These are phyloP conservation scores for Solanum hybrid DNA, from an alignment of 305 asterid species.

Conservation along the genomic window DNA sequence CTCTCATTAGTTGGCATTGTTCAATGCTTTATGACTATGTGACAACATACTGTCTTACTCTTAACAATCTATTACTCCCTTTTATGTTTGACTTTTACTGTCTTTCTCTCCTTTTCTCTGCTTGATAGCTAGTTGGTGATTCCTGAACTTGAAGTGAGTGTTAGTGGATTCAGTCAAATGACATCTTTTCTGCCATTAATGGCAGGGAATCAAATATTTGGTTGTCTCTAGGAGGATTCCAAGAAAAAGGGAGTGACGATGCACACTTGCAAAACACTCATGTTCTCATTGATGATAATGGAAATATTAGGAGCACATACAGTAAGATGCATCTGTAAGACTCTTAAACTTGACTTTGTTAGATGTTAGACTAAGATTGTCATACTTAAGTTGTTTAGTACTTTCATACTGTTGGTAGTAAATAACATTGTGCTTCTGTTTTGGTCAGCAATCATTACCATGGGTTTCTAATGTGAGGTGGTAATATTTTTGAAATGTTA, in stretches of 20 bases:
- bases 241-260: constrained; percentile 70
- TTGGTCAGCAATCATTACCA: not conserved
- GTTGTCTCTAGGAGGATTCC: constrained; percentile 93
- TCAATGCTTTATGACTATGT: not conserved
- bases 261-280: constrained; percentile 71
- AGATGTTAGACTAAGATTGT: not conserved
- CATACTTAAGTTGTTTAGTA: not conserved
- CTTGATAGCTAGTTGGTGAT: not conserved
- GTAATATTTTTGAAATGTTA: not conserved
- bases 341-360: constrained; percentile 5
- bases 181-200: constrained; percentile 6
- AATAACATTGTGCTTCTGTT: not conserved
- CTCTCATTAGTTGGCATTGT: not conserved
- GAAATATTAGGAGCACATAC: constrained; percentile 56
- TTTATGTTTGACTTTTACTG: not conserved
- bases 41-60: not conserved
- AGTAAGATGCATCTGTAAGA: constrained; percentile 77
- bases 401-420: not conserved
- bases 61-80: not conserved
- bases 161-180: constrained; percentile 4
- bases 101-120: not conserved
- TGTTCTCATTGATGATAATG: constrained; percentile 66
- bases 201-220: constrained; percentile 71
- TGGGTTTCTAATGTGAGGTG: not conserved
- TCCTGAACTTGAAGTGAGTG: not conserved